These are phyloP conservation scores for Eucalyptus polyanthemos DNA, from an alignment of 345 rosid genomes.

Conservation along the genomic window DNA sequence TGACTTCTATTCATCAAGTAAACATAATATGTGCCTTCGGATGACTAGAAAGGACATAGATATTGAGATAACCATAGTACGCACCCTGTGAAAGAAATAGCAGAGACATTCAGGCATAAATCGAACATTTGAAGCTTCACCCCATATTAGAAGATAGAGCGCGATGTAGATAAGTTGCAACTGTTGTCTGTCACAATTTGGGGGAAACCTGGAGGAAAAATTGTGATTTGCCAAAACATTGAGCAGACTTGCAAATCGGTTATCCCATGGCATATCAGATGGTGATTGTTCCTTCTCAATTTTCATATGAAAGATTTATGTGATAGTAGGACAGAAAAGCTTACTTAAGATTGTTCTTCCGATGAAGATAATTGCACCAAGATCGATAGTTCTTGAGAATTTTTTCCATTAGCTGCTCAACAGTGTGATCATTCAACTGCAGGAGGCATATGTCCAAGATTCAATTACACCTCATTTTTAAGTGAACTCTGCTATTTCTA, in stretches of 20 bases:
- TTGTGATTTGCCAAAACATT: neutral
- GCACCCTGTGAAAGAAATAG: slow-evolving; percentile 89
- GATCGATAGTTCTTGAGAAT: slow-evolving; percentile 76
- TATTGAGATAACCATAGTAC: neutral
- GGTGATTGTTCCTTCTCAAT: neutral
- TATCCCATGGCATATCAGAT: neutral
- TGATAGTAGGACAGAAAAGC: neutral
- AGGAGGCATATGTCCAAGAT: slow-evolving; percentile 19
- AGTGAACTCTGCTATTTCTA: neutral
- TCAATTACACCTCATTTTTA: neutral
- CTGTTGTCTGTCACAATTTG: slow-evolving; percentile 33
- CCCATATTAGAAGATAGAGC: slow-evolving; percentile 96
- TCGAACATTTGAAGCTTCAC: slow-evolving; percentile 97
- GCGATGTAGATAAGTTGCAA: slow-evolving; percentile 67
- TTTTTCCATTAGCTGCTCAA: slow-evolving; percentile 36
- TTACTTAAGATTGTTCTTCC: slow-evolving; percentile 34
- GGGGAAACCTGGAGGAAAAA: slow-evolving; percentile 41
- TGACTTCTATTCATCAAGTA: neutral
- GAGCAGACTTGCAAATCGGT: neutral
- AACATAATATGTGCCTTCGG: neutral
- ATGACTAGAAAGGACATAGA: neutral
- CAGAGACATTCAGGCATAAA: slow-evolving; percentile 98
- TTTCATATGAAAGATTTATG: neutral
- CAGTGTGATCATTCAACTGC: slow-evolving; percentile 45
- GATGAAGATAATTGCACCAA: slow-evolving; percentile 84